These are phyloP conservation scores for Nemania bipapillata DNA, from an alignment of 2,329 filamentous ascomycete genomes.

Conservation along the genomic window DNA sequence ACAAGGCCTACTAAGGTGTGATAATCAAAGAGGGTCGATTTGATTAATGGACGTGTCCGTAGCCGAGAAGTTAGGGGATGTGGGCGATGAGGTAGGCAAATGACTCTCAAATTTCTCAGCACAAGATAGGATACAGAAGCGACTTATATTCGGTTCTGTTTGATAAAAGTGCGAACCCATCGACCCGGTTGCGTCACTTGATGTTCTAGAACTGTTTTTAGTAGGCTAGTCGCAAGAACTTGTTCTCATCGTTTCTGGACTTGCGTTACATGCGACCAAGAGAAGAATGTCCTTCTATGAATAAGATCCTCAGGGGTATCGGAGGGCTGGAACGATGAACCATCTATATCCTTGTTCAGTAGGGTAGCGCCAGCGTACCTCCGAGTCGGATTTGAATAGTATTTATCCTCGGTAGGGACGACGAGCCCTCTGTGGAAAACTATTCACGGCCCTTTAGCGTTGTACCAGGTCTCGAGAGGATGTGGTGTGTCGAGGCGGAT, in stretches of 20 bases:
- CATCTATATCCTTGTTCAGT: slow-evolving; percentile 31
- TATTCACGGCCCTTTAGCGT: neutral
- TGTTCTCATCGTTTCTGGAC: slow-evolving; percentile 14
- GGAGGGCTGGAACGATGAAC: slow-evolving; percentile 30
- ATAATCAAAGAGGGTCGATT: neutral
- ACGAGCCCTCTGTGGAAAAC: neutral
- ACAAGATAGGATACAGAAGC: slow-evolving; percentile 2
- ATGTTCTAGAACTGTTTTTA: slow-evolving; percentile 20
- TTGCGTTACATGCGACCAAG: slow-evolving; percentile 13
- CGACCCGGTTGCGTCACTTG: slow-evolving; percentile 22
- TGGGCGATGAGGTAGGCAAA: slow-evolving; percentile 1
- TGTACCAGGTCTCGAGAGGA: neutral
- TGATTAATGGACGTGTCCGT: neutral
- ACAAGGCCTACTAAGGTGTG: neutral
- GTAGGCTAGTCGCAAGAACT: slow-evolving; percentile 2
- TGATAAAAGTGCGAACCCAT: slow-evolving; percentile 11
- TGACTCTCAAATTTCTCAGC: neutral
- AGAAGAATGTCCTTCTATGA: slow-evolving; percentile 1
- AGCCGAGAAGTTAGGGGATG: neutral
- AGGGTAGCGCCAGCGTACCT: slow-evolving; percentile 24
- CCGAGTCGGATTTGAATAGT: slow-evolving; percentile 1
- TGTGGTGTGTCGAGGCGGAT: slow-evolving; percentile 1
- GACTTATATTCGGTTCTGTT: slow-evolving; percentile 24
- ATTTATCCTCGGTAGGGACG: slow-evolving; percentile 20
- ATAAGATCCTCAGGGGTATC: slow-evolving; percentile 29